Evolutionary conservation across 805 yeast genomes (phyloP).

Genomic region (Kazachstania kunashirensis): DNA sequence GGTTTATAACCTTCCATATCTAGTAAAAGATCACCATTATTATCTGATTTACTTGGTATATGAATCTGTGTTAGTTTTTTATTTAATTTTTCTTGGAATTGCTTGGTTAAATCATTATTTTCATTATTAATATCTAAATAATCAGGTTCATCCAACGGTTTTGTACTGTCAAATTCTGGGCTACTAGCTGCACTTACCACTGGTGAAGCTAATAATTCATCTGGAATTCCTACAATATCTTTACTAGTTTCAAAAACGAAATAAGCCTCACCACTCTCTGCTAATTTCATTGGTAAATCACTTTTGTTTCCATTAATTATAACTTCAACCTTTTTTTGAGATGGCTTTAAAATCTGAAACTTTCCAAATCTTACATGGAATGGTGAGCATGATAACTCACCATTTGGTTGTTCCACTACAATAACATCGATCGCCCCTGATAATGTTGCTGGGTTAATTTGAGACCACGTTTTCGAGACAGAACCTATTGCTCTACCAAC

Average conservation of each 20-base stretch:
- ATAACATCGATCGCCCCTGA: constrained; percentile 96
- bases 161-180: constrained; percentile 33
- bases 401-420: constrained; percentile 80
- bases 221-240: constrained; percentile 51
- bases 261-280: constrained; percentile 97
- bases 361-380: constrained; percentile 96
- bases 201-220: constrained; percentile 76
- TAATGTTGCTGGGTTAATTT: constrained; percentile 90
- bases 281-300: constrained; percentile 87
- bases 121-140: constrained; percentile 22
- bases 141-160: constrained; percentile 27
- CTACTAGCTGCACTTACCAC: constrained; percentile 61
- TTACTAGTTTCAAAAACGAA: constrained; percentile 84
- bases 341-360: constrained; percentile 83
- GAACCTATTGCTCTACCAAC: constrained; percentile 92
- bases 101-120: constrained; percentile 7
- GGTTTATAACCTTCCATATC: constrained; percentile 97
- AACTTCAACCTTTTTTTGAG: constrained; percentile 88
- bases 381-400: constrained; percentile 78
- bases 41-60: constrained; percentile 80
- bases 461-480: constrained; percentile 94
- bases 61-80: constrained; percentile 57
- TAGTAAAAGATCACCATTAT: constrained; percentile 79
- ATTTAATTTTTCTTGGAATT: constrained; percentile 39
- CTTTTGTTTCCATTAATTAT: constrained; percentile 74